phyloP scores from a whole-genome alignment of 2,329 filamentous ascomycete genomes.

The Nigrospora osmanthi region DNA sequence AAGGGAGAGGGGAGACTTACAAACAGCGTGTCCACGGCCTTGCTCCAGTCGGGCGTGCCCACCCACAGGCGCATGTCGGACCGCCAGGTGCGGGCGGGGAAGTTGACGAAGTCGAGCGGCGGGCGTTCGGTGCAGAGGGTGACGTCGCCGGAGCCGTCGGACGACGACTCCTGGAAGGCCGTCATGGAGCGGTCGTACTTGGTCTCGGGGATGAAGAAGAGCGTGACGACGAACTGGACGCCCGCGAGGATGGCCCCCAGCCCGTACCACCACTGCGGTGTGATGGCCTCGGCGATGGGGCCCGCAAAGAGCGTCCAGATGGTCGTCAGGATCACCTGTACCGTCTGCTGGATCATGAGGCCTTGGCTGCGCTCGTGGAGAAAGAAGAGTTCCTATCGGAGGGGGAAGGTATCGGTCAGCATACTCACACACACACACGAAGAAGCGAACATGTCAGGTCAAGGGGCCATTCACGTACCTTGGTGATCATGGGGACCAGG shows the following conservation, averaged over 20 bases:
- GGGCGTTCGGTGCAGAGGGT: slow-evolving; percentile 9
- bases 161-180: slow-evolving; percentile 24
- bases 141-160: slow-evolving; percentile 10
- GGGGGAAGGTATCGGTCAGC: background rate
- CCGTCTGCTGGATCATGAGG: slow-evolving; percentile 31
- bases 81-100: slow-evolving; percentile 22
- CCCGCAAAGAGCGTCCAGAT: slow-evolving; percentile 29
- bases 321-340: slow-evolving; percentile 28
- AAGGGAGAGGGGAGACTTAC: background rate
- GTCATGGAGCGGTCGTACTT: slow-evolving; percentile 28
- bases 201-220: slow-evolving; percentile 33
- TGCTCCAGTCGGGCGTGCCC: slow-evolving; percentile 27
- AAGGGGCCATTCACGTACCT: slow-evolving; percentile 1
- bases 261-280: slow-evolving; percentile 32
- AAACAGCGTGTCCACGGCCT: slow-evolving; percentile 11
- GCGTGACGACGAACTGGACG: slow-evolving; percentile 22
- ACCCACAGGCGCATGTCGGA: slow-evolving; percentile 30
- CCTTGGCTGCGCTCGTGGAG: slow-evolving; percentile 31
- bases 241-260: slow-evolving; percentile 27
- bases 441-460: background rate
- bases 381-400: slow-evolving; percentile 30
- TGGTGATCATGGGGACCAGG: slow-evolving; percentile 29
- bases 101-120: slow-evolving; percentile 26
- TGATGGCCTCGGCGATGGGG: slow-evolving; percentile 31
- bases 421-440: background rate